Conservation (phyloP, 78 protist genomes). For the Protostelium mycophagum region DNA sequence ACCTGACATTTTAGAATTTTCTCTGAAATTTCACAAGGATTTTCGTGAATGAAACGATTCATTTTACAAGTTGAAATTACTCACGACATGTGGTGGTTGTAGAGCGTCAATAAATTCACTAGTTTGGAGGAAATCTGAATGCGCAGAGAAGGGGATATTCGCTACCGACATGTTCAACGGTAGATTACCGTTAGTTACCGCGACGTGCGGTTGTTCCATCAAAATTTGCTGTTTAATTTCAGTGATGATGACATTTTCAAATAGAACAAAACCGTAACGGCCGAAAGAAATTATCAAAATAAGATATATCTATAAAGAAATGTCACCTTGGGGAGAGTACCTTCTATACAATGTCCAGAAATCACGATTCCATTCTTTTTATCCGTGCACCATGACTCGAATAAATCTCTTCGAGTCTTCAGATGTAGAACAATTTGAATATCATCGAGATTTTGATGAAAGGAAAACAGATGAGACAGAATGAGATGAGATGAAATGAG, state of each 20-base stretch:
- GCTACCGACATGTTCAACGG: slow-evolving; percentile 55
- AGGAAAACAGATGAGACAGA: no score
- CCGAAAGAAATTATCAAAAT: no score
- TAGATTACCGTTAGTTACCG: slow-evolving; percentile 32
- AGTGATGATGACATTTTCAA: background rate
- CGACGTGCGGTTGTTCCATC: slow-evolving; percentile 13
- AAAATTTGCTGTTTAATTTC: slow-evolving; percentile 3
- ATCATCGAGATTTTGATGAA: no score
- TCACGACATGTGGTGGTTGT: slow-evolving; percentile 65
- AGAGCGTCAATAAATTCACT: slow-evolving; percentile 76
- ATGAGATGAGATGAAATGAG: no score
- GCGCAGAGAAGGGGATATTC: slow-evolving; percentile 91
- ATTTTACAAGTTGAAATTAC: no score
- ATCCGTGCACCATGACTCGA: slow-evolving; percentile 86
- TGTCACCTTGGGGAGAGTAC: slow-evolving; percentile 89
- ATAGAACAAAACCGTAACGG: no score
- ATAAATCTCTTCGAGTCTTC: slow-evolving; percentile 80
- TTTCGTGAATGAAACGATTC: background rate
- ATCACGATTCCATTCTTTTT: slow-evolving; percentile 78
- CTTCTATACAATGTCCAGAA: slow-evolving; percentile 92
- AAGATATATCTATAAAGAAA: no score
- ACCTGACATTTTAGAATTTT: no score
- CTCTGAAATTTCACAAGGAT: no score
- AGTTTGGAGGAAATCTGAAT: slow-evolving; percentile 88
- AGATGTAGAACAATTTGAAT: no score